These are phyloP conservation scores for Filobasidium floriforme DNA, from an alignment of 768 basidiomycete species.

Conservation along the genomic window DNA sequence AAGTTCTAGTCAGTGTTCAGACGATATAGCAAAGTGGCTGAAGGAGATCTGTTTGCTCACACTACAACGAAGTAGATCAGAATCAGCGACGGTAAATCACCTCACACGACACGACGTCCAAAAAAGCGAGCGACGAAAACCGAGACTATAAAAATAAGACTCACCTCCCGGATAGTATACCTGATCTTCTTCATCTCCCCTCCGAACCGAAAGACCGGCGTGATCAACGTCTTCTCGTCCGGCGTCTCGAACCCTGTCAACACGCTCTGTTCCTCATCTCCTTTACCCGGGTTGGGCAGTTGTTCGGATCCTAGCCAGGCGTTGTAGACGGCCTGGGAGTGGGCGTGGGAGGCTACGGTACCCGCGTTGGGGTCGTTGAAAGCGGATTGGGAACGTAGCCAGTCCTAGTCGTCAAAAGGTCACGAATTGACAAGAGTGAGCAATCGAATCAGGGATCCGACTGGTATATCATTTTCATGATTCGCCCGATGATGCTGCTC, in stretches of 20 bases:
- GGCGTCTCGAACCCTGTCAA: not conserved
- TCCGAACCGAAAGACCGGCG: conserved; percentile 1
- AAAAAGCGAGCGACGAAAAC: not conserved
- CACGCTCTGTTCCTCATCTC: not conserved
- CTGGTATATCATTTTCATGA: too few species aligned
- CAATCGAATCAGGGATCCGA: too few species aligned
- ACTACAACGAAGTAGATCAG: too few species aligned
- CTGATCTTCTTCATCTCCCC: conserved; percentile 6
- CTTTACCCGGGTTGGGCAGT: not conserved
- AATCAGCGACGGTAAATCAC: too few species aligned
- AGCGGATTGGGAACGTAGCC: not conserved
- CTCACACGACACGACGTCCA: too few species aligned
- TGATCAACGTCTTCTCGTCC: conserved; percentile 4
- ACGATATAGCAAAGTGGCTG: not conserved
- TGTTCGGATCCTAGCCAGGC: not conserved
- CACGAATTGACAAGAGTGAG: too few species aligned
- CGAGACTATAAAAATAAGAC: not conserved
- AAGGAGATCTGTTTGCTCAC: too few species aligned
- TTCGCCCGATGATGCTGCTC: not conserved
- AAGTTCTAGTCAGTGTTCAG: not conserved
- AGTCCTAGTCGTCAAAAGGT: not conserved
- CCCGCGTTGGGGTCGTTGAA: not conserved
- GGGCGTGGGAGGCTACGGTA: not conserved
- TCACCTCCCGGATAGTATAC: conserved; percentile 3
- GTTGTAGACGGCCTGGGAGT: conserved; percentile 1